Base-by-base conservation (phyloP, 768 basidiomycete species). In the Coprinellus micaceus region DNA sequence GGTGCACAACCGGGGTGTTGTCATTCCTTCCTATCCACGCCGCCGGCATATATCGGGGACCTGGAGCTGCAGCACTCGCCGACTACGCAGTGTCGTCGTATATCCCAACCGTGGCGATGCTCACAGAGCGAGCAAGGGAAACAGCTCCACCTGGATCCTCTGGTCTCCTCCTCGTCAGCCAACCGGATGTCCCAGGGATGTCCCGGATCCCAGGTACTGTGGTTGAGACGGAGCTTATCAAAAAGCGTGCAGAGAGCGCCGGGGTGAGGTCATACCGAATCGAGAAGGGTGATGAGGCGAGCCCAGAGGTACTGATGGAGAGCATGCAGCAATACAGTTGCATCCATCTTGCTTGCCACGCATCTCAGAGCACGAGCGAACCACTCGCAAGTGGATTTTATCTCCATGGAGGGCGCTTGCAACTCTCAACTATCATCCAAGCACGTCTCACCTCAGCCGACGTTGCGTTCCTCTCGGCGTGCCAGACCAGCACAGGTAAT, bases 21-120 rank as follows among this genome's bases (percentile, higher is more conserved):
- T 29, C 69, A 2, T 68, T 73, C 30, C 54, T 76, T 24, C 75
- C 75, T 3, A 58, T 77, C 15, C 76, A 77, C 11, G 73, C 73
- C 1, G 76, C 76, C 41, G 66, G 69, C 3, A 62, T 67, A 4
- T 74, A 73, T 30, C 49, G 51, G 47, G 52, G 17, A 2, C 19
- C 24, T 24, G 44, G 52, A 3, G 28, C 24, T 1, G 25, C 15
- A 21, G 52, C 53, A 25, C 4, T 61, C 11, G 45, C 54, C 10
- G 59, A 65, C 40, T 61, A 50, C 41, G 62, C 54, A 9, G 53
- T 62, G 5, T 66, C 65, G 1, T 65, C 66, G 26, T 67, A 65
- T 58, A 64, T 57, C 17, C 49, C 65, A 22, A 58, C 57, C n/a
- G 28, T 64, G 1, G 26, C 46, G 22, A 63, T 13, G 2, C 63